Percentiles rank a stretch among this genome's conserved stretches.
Evolutionary conservation across 2,329 filamentous ascomycete species (phyloP).

Genomic region (Xylariales sp.): DNA sequence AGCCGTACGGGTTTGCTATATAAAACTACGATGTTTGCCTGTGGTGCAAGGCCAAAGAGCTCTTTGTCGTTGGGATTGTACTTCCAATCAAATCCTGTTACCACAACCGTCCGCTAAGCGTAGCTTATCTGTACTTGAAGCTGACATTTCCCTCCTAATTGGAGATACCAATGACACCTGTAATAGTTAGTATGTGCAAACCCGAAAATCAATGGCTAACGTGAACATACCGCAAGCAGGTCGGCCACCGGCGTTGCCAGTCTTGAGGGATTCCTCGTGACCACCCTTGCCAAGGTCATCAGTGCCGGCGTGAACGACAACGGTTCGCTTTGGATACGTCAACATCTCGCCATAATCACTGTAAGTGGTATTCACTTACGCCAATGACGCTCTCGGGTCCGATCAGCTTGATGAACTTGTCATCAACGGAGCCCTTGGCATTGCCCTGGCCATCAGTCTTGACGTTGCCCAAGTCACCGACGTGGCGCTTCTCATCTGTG

Average conservation of each 20-base stretch:
- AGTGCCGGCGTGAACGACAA: conserved; percentile 91
- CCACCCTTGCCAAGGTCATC: conserved; percentile 93
- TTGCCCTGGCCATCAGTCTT: conserved; percentile 92
- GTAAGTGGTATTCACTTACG: conserved; percentile 49
- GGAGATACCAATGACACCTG: conserved; percentile 86
- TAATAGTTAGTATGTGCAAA: conserved; percentile 3
- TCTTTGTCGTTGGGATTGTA: too few relatives aligned
- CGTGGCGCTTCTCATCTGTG: conserved; percentile 78
- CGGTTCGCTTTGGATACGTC: conserved; percentile 63
- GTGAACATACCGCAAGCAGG: conserved; percentile 80
- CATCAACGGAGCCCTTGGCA: conserved; percentile 71
- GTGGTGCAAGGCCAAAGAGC: too few relatives aligned
- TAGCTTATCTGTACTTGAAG: too few relatives aligned
- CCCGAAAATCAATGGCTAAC: not conserved
- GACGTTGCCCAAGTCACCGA: conserved; percentile 97
- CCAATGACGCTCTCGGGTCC: conserved; percentile 92
- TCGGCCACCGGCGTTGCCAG: conserved; percentile 87
- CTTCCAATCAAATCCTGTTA: too few relatives aligned
- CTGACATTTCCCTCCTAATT: too few relatives aligned
- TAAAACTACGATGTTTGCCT: too few relatives aligned
- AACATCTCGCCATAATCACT: conserved; percentile 13
- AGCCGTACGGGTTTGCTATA: too few relatives aligned
- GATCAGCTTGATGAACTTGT: conserved; percentile 91
- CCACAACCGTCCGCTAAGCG: too few relatives aligned
- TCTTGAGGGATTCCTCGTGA: conserved; percentile 96